Conservation (phyloP, 805 yeast species). For the Lachancea fermentati region DNA sequence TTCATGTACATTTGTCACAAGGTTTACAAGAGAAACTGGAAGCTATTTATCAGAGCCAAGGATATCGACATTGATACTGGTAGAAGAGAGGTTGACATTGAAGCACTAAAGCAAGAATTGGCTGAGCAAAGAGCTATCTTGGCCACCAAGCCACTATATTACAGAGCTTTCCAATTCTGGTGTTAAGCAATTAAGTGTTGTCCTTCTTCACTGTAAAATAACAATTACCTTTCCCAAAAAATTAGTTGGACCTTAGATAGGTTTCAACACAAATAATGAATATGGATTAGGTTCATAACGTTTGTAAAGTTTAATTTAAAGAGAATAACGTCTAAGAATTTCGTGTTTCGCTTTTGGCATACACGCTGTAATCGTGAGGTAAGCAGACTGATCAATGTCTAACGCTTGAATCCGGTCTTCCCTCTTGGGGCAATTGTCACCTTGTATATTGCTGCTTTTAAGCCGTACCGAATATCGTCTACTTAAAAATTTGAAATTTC, state of each 20-base stretch:
- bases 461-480: too few species aligned
- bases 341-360: too few species aligned
- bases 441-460: too few species aligned
- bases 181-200: constrained; percentile 34
- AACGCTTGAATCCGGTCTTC: too few species aligned
- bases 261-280: not conserved
- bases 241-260: not conserved
- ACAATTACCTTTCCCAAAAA: too few species aligned
- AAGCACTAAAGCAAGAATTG: constrained; percentile 40
- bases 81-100: constrained; percentile 51
- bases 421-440: too few species aligned
- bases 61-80: constrained; percentile 61
- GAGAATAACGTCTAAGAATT: not conserved
- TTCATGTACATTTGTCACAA: constrained; percentile 54
- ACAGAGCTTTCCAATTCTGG: constrained; percentile 41
- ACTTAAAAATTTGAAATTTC: not conserved
- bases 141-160: constrained; percentile 42
- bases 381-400: too few species aligned
- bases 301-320: not conserved
- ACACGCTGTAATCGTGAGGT: too few species aligned
- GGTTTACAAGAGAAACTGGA: constrained; percentile 41
- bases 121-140: constrained; percentile 45
- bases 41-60: constrained; percentile 36
- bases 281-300: not conserved
- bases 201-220: too few species aligned